Base-by-base conservation (phyloP, 257 asterid species). In the Nicotiana obtusifolia region DNA sequence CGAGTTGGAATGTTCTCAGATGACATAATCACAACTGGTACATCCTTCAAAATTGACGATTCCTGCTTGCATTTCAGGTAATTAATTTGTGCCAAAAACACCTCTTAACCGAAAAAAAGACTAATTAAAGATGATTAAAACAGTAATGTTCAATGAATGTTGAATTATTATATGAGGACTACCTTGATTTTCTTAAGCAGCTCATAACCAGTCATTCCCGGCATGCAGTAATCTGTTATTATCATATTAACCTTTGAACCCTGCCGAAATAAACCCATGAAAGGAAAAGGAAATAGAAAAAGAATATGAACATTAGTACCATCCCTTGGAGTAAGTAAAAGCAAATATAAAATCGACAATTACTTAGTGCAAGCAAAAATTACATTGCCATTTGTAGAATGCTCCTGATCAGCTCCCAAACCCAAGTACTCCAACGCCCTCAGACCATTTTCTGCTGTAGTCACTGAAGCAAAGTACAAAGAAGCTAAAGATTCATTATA, bases 101-200 rank as follows among this genome's bases (percentile, higher is more conserved):
- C 59, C 59, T 59, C 16, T 9, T 5, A 11, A 20, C 15, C 47
- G 3, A 9, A 37, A 37, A 37, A 59, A 20, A 59, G 9, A 9
- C 5, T 20, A 60, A 60, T 60, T 20, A 20, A 68, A 68, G 19
- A 37, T 35, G 2, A 35, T 35, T 35, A 35, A 35, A 69, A 37
- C 77, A 37, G 20, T 69, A n/a, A 19, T 20, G 11, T 69, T 6
- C 33, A 41, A 2, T 5, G 24, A 13, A 59, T 33, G 41, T 59
- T 57, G 10, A 20, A 14, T 22, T 33, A 14, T 44, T 22, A 73
- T 1, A 7, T 13, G 14, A 73, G 17, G 2, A 37, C 22, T 83
- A 91, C 96, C 94, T 91, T 91, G 71, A 91, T 90, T 83, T 90
- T 91, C 91, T 91, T 90, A 28, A 91, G 94, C 35, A 91, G 85